phyloP scores from a whole-genome alignment of 2,329 filamentous ascomycete genomes.

The Sarocladium strictum region DNA sequence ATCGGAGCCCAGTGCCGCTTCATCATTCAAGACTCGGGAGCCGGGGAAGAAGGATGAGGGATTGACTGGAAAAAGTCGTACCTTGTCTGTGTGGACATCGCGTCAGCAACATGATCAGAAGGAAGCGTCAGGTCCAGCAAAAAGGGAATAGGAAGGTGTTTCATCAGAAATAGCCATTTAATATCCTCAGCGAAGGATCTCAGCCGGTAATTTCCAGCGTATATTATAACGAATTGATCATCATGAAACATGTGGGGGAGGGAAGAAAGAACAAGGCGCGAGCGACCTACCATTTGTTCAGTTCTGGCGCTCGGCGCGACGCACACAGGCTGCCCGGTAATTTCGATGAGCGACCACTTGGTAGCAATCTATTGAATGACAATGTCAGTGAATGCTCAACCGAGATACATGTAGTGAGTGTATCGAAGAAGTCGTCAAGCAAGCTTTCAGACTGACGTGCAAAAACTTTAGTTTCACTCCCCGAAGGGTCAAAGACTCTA shows the following conservation, averaged over 20 bases:
- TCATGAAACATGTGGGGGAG: constrained; percentile 21
- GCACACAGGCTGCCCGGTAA: constrained; percentile 13
- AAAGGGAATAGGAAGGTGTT: constrained; percentile 12
- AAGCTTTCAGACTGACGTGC: constrained; percentile 84
- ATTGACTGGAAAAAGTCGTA: constrained; percentile 19
- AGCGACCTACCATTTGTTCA: constrained; percentile 23
- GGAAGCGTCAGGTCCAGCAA: constrained; percentile 6
- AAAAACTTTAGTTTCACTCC: constrained; percentile 74
- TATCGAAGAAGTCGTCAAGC: background rate
- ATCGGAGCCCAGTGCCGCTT: constrained; percentile 98
- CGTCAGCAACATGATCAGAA: constrained; percentile 25
- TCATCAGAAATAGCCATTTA: constrained; percentile 81
- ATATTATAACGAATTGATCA: constrained; percentile 64
- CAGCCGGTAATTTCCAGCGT: constrained; percentile 97
- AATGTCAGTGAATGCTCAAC: background rate
- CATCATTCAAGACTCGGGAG: constrained; percentile 54
- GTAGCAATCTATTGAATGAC: constrained; percentile 11
- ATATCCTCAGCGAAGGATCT: constrained; percentile 71
- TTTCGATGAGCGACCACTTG: constrained; percentile 23
- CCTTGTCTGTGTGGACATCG: constrained; percentile 23
- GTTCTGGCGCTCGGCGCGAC: background rate
- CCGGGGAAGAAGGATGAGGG: background rate
- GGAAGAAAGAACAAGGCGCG: background rate
- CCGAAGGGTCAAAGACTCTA: constrained; percentile 90
- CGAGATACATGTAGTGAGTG: constrained; percentile 17